Evolutionary conservation across 1,284 basidiomycete species (phyloP), one percentile per base, ranked within the genome.

Genomic region (Calocybe gambosa): DNA sequence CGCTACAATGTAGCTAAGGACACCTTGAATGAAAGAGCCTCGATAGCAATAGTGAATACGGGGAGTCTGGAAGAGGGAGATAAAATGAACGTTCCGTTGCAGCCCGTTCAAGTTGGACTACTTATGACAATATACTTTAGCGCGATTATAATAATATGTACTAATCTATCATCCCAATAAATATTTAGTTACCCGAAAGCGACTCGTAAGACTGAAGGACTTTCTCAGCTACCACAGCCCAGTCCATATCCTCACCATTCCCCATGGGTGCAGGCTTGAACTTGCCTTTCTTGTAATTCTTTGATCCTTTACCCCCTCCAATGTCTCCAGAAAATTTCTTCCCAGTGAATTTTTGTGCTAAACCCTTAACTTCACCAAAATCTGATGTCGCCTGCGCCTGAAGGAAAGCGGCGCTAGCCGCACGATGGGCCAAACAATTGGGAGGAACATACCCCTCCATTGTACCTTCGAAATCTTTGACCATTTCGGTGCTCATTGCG

Each of bases 331-430:
- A 55, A 46, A 62, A 67, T 47, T 65, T 67, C 47, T 60, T 61
- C 9, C 76, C 73, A 38, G 66, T 68, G 8, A 58, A 71, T 44
- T 69, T 66, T 60, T 76, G 74, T 5, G 81, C 80, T 12, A 89
- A 70, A 31, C 75, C 70, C 58, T 77, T 80, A 48, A 91, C 73
- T 62, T 89, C 82, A 2, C 71, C 73, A 46, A 83, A 74, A 56
- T 86, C 80, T 10, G 67, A 65, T 7, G 82, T 82, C 2, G 84
- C 82, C 62, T 91, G 89, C 2, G 88, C 89, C 21, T 76, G 71
- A 33, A 91, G 66, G 67, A 85, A 91, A 1, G 71, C 71, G 2
- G 78, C 75, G 42, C 70, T 75, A 19, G 62, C 60, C 5, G 85
- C 77, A 4, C 87, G 75, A 59, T 91, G 85, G 3, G 58, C 59